Evolutionary conservation across 23 red algal species (phyloP), one percentile per base, ranked within the genome.

Genomic region (Agarophyton chilense): DNA sequence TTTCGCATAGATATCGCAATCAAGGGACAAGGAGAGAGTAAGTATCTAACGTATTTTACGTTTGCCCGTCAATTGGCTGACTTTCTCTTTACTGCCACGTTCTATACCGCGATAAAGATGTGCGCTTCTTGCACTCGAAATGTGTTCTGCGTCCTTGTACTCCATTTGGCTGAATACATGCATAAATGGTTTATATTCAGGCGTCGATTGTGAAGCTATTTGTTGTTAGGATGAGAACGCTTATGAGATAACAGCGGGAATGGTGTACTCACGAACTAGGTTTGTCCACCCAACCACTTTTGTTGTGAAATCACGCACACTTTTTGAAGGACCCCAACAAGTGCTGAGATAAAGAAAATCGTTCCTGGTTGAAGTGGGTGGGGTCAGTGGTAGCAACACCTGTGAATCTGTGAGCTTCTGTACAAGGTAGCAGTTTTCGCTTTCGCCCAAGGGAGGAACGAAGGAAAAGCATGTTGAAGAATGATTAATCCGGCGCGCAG

Each of bases 101-200:
- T 26, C 60, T 65, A 35, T 14, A 1, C 16, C 17, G 44, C 31
- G 55, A 28, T 4, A 58, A 65, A 65, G 60, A 18, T 65, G 60
- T 65, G 29, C 14, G 60, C 6, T 65, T 5, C 60, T 65, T 11
- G 29, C 60, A 0, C 14, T 65, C 0, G 60, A 65, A 65, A 2
- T 65, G 6, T 17, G 33, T 18, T 2, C 35, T 25, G 60, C 60
- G 3, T 65, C 6, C 29, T 36, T 65, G 31, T 65, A 65, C 32
- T 38, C 60, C 60, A 36, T 65, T 65, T 65, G 60, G 60, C 32
- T 65, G 60, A 65, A 65, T 14, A 36, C 31, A 38, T 65, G 60
- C 31, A 31, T 65, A 29, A 65, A 65, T 65, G 28, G 14, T 13
- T 14, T 65, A 2, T 38, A 12, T 38, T 65, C 60, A 65, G 35